Evolutionary conservation across 2,329 filamentous ascomycete genomes (phyloP).

Genomic region (Cytospora mali): DNA sequence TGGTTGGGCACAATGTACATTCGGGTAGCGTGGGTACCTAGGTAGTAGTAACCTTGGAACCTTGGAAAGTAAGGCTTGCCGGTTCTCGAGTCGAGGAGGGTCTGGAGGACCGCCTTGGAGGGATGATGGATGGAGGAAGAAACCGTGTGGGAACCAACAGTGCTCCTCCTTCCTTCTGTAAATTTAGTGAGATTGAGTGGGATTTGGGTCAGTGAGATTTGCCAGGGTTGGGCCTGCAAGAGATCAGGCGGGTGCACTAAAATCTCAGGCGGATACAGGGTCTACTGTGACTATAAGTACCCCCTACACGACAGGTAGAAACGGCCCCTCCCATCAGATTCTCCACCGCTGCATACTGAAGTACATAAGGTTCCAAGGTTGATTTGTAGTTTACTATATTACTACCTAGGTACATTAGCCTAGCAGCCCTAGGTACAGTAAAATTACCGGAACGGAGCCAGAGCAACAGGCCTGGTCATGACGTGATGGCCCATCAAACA

Average conservation of each 20-base stretch:
- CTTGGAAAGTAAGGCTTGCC: too few species aligned
- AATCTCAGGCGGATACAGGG: not conserved
- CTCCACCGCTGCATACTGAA: not conserved
- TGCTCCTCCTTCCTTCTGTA: constrained; percentile 25
- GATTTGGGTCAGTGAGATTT: constrained; percentile 8
- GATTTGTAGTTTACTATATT: too few species aligned
- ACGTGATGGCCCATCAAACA: not conserved
- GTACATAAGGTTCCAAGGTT: too few species aligned
- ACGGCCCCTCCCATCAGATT: not conserved
- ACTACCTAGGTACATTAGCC: too few species aligned
- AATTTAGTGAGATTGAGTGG: constrained; percentile 9
- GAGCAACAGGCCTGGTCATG: not conserved
- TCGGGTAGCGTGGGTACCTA: not conserved
- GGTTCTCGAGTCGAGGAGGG: not conserved
- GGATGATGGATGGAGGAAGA: not conserved
- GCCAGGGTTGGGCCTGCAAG: constrained; percentile 14
- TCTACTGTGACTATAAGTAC: not conserved
- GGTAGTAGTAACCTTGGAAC: too few species aligned
- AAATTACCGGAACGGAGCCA: not conserved
- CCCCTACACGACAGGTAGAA: not conserved
- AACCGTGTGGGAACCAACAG: constrained; percentile 12
- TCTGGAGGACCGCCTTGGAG: too few species aligned
- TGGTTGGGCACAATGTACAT: not conserved
- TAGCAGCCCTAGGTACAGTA: not conserved
- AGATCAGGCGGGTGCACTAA: constrained; percentile 11